phyloP scores from a whole-genome alignment of 352 stramenopile genomes.

The Phytophthora pisi region DNA sequence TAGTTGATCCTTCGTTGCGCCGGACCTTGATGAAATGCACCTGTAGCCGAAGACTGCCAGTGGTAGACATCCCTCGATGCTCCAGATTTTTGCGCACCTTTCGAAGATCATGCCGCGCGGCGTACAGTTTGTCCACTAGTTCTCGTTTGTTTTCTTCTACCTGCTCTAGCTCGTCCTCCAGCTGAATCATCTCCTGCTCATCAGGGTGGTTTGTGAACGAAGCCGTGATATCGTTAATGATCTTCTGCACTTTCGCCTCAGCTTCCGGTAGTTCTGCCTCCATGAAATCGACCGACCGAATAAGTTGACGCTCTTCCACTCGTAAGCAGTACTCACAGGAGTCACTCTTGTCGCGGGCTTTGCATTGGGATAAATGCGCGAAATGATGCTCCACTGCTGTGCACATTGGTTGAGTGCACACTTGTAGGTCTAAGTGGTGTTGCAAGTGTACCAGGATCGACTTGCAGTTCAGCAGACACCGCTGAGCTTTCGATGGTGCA shows the following conservation, averaged over 20 bases:
- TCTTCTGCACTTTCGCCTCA: constrained; percentile 57
- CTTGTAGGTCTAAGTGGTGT: constrained; percentile 61
- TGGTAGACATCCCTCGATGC: constrained; percentile 24
- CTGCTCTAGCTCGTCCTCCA: constrained; percentile 69
- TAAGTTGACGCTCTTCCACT: constrained; percentile 54
- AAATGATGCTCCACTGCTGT: constrained; percentile 66
- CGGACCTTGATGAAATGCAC: constrained; percentile 51
- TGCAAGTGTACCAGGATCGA: constrained; percentile 62
- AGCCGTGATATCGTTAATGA: constrained; percentile 54
- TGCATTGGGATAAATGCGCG: constrained; percentile 58
- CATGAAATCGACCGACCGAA: constrained; percentile 54
- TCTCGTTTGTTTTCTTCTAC: constrained; percentile 58
- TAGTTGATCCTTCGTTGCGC: constrained; percentile 15
- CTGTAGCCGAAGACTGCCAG: constrained; percentile 33
- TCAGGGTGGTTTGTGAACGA: constrained; percentile 46
- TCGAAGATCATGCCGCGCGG: constrained; percentile 33
- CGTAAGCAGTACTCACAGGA: constrained; percentile 65
- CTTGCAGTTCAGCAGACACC: constrained; percentile 61
- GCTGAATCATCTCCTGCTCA: constrained; percentile 48
- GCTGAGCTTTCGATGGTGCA: constrained; percentile 47
- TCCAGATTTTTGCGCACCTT: constrained; percentile 49
- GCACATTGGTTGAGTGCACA: constrained; percentile 63
- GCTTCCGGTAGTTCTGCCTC: constrained; percentile 55
- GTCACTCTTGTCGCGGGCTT: constrained; percentile 31
- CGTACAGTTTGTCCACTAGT: constrained; percentile 45